Conservation (phyloP, 2,329 filamentous ascomycete species). For the Fusarium sp. region DNA sequence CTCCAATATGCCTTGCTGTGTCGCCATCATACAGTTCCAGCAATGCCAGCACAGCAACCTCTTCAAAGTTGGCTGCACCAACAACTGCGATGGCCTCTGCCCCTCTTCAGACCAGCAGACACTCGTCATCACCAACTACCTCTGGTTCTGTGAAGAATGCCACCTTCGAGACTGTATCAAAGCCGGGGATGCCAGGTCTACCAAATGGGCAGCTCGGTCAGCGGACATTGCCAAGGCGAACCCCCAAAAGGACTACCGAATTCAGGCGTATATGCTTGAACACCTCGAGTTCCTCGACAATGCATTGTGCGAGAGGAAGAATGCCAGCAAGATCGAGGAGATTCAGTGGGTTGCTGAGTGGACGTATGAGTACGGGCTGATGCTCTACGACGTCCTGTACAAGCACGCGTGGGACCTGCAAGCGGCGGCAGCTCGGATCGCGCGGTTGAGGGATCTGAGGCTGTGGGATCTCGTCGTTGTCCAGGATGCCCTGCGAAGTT, state of each 20-base stretch:
- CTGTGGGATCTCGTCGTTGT: conserved; percentile 40
- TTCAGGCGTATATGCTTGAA: conserved; percentile 9
- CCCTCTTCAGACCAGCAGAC: conserved; percentile 22
- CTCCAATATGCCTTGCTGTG: conserved; percentile 46
- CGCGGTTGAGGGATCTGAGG: conserved; percentile 24
- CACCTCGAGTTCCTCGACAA: conserved; percentile 18
- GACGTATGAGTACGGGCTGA: conserved; percentile 41
- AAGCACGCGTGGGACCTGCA: not conserved
- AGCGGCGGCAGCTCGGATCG: conserved; percentile 19
- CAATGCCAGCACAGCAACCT: conserved; percentile 43
- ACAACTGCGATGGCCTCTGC: conserved; percentile 40
- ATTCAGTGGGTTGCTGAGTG: conserved; percentile 43
- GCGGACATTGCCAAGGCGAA: not conserved
- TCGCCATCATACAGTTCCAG: conserved; percentile 40
- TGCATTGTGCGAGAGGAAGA: conserved; percentile 4
- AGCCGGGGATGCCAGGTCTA: conserved; percentile 15
- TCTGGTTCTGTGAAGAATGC: conserved; percentile 46
- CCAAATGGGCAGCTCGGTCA: conserved; percentile 16
- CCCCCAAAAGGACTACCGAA: not conserved
- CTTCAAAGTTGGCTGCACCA: conserved; percentile 45
- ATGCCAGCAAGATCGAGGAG: conserved; percentile 36
- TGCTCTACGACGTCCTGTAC: conserved; percentile 34
- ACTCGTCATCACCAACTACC: conserved; percentile 38
- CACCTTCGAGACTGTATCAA: conserved; percentile 8
- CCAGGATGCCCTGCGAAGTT: conserved; percentile 29